These are phyloP conservation scores for Erigeron canadensis DNA, from an alignment of 129 eudicot species.

Conservation along the genomic window DNA sequence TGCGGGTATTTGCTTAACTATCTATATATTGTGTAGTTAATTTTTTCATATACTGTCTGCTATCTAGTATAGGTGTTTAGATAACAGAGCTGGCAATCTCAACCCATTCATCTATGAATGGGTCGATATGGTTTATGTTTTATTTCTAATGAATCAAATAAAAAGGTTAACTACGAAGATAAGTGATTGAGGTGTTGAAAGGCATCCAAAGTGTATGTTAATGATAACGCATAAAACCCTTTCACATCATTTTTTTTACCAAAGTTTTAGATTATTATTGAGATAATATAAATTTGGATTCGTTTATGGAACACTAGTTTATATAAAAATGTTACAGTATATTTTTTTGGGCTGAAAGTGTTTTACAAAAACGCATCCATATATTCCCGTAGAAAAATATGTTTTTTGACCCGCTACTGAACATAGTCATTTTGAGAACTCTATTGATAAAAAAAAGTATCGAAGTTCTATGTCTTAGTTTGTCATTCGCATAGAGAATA, in stretches of 20 bases:
- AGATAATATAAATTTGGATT: background rate
- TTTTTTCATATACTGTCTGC: background rate
- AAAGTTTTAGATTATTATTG: background rate
- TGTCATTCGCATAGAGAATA: background rate
- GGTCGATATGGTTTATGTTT: background rate
- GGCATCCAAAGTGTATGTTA: background rate
- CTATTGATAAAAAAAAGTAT: background rate
- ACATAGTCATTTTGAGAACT: background rate
- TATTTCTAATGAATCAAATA: background rate
- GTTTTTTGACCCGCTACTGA: background rate
- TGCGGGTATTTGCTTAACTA: constrained; percentile 61
- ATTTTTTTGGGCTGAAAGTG: background rate
- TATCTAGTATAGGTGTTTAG: background rate
- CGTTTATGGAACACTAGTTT: background rate
- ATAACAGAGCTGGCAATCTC: no score
- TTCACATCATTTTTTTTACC: background rate
- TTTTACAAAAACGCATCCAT: no score
- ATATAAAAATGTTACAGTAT: background rate
- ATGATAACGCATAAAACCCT: background rate
- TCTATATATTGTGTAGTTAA: constrained; percentile 28
- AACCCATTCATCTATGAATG: background rate
- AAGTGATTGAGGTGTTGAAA: background rate
- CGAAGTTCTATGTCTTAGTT: background rate
- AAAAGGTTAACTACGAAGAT: background rate
- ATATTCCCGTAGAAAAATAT: no score